Evolutionary conservation across 2,329 filamentous ascomycete species (phyloP), one percentile per base, ranked within the genome.

Genomic region (Neodidymelliopsis sp.): DNA sequence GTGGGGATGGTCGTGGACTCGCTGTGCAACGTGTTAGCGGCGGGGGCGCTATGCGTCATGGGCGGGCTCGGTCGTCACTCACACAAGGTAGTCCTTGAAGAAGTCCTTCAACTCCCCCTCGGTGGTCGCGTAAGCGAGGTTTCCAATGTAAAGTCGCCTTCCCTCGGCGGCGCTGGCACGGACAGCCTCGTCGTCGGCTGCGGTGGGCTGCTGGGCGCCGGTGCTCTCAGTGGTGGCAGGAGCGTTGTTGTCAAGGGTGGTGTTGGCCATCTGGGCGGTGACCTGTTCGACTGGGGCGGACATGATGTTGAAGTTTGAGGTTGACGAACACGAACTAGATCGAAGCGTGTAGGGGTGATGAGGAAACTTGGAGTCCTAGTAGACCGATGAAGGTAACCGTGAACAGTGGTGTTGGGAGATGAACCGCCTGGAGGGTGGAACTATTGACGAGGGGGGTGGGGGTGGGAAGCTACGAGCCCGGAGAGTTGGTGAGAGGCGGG

Each of bases 101-200:
- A 99, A 99, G 71, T 94, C 90, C 85, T 95, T 96, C 85, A 99
- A 91, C 88, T 97, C 91, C 88, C 90, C 94, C 90, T 97, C 94
- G 78, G 91, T 96, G 87, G 94, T 97, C 88, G 93, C 92, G 79
- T 99, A 99, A 74, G 94, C 94, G 86, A 99, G 90, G 85, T 99
- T 99, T 84, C 94, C 94, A 83, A 99, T 97, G 83, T 99, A 99
- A 73, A 99, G 89, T 82, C 94, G 91, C 83, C 94, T 91, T 78
- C 94, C 93, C 84, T 99, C 94, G 79, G 93, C 92, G 78, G 94
- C 94, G 82, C 91, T 96, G 80, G 91, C 91, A 77, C 94, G 88
- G 74, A 94, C 91, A 77, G 92, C 91, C 78, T 96, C 91, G 75
- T 90, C 88, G 79, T 89, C 84, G 70, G 87, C 82, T 72, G 84